Conservation (phyloP, 305 asterid species). For the Nicotiana rustica region DNA sequence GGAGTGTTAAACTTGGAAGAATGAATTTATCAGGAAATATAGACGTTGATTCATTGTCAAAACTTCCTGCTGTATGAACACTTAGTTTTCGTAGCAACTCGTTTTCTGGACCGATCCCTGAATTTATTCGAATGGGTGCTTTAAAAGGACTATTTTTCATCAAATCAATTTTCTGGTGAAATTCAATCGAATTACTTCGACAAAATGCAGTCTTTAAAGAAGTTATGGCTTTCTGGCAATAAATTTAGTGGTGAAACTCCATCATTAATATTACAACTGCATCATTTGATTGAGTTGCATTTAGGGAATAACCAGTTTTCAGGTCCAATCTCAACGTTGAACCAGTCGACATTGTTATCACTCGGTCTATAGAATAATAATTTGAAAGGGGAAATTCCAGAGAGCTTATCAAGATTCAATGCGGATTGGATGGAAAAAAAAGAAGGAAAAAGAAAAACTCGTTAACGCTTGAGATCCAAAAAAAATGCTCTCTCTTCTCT, state of each 20-base stretch:
- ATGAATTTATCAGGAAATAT: conserved; percentile 67
- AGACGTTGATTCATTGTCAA: conserved; percentile 63
- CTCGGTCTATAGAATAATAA: conserved; percentile 64
- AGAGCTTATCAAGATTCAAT: conserved; percentile 46
- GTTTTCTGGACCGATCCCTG: conserved; percentile 81
- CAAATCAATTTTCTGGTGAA: conserved; percentile 72
- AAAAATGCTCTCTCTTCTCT: no score
- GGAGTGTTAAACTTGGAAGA: conserved; percentile 56
- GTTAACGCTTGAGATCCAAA: no score
- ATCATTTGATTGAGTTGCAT: conserved; percentile 61
- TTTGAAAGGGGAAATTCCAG: conserved; percentile 70
- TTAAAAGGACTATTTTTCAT: conserved; percentile 62
- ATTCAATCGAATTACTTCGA: conserved; percentile 64
- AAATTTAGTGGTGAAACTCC: conserved; percentile 68
- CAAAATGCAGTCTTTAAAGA: conserved; percentile 63
- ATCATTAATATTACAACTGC: conserved; percentile 46
- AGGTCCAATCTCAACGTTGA: conserved; percentile 62
- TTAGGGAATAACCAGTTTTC: conserved; percentile 69
- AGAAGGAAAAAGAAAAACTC: no score
- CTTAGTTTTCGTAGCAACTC: conserved; percentile 53
- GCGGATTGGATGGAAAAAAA: background rate
- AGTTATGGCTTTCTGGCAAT: conserved; percentile 73
- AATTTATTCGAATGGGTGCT: conserved; percentile 55
- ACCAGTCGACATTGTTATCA: conserved; percentile 45
- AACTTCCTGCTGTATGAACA: conserved; percentile 59